phyloP scores from a whole-genome alignment of 164 flowering plant genomes.

The Piper betle region DNA sequence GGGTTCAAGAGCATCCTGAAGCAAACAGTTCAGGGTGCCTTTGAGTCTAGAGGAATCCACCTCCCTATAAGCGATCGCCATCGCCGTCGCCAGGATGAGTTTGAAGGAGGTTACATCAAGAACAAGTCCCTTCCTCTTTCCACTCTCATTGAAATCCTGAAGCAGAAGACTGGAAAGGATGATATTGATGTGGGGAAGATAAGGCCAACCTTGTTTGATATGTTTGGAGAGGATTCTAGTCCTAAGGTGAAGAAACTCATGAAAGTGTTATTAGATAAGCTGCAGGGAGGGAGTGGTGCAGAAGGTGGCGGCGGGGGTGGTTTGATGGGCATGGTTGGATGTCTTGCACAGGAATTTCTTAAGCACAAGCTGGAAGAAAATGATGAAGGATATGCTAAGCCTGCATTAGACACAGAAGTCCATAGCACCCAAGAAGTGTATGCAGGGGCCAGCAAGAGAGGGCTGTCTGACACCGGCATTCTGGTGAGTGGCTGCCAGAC shows the following conservation, averaged over 20 bases:
- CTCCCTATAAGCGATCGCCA: constrained; percentile 25
- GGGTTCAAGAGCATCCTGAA: constrained; percentile 55
- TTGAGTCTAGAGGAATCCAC: constrained; percentile 72
- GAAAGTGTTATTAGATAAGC: constrained; percentile 57
- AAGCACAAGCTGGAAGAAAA: constrained; percentile 71
- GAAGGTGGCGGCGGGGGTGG: constrained; percentile 42
- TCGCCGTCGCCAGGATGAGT: constrained; percentile 9
- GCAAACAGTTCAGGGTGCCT: constrained; percentile 33
- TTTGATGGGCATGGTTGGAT: constrained; percentile 58
- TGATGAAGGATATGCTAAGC: constrained; percentile 55
- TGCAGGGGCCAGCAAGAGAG: constrained; percentile 50
- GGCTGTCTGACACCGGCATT: constrained; percentile 48
- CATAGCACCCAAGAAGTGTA: constrained; percentile 58
- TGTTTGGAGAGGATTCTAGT: constrained; percentile 83
- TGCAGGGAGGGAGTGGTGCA: constrained; percentile 30
- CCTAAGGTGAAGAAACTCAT: constrained; percentile 97
- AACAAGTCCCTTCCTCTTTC: constrained; percentile 69
- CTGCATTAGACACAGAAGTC: constrained; percentile 56
- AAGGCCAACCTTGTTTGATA: constrained; percentile 66
- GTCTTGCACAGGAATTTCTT: constrained; percentile 60
- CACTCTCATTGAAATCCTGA: constrained; percentile 76
- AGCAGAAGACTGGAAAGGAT: constrained; percentile 87
- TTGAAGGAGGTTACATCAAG: constrained; percentile 24
- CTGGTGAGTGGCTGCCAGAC: constrained; percentile 91
- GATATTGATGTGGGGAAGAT: constrained; percentile 89